Evolutionary conservation across 73 alveolate genomes (phyloP), one percentile per base, ranked within the genome.

Genomic region (Paramecium caudatum): DNA sequence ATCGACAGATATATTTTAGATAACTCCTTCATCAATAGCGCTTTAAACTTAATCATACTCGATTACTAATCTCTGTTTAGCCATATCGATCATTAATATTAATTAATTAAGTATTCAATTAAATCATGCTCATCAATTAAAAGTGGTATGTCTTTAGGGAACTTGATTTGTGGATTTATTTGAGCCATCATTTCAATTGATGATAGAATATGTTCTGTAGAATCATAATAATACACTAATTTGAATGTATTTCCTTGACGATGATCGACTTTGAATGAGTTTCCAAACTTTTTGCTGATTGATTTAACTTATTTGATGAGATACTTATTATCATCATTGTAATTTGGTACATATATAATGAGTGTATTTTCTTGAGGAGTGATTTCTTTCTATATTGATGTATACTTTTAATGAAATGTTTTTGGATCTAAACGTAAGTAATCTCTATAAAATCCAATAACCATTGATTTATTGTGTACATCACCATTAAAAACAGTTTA

Each of bases 151-250:
- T 55, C 80, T 13, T 27, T 21, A 0, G 80, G 80, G 30, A 55
- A 55, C 30, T 5, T 16, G 9, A 55, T 23, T 5, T 55, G 13
- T 7, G 7, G 23, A 10, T 55, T 55, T 0, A 55, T 55, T 23
- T 23, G 12, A 27, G 23, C 80, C 0, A 55, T 55, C 30, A 27
- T 43, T 25, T 43, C 30, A 16, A 55, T 27, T 0, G 80, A 1
- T 21, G 80, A 5, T 10, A 55, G 7, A 37, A 27, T 27, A 55
- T 55, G 46, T 2, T 27, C 12, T 3, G 30, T 55, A 55, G 80
- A 55, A 55, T 55, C 30, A 21, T 55, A 55, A 55, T 55, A 55
- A 55, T 55, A 55, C 8, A 55, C 30, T 23, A 55, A 23, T 55
- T 55, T 55, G 17, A 55, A 55, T 55, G 23, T 37, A 21, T 55